These are phyloP conservation scores for Arthrobotrys megalospora DNA, from an alignment of 2,329 filamentous ascomycete species.

Conservation along the genomic window DNA sequence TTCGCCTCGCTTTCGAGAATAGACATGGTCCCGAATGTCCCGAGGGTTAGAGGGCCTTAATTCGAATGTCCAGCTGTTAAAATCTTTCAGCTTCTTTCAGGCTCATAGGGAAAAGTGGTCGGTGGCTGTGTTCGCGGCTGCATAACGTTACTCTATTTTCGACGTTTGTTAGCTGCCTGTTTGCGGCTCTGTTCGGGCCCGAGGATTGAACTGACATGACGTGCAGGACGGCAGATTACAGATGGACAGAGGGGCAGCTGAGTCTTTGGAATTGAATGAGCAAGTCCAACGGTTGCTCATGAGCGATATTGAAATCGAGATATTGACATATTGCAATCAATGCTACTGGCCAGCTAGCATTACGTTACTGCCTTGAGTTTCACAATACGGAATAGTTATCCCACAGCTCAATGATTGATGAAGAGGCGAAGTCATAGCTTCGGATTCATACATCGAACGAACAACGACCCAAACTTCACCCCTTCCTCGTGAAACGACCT, in stretches of 20 bases:
- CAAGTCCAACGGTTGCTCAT: background rate
- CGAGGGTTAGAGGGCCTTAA: background rate
- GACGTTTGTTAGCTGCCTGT: constrained; percentile 47
- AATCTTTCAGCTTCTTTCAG: background rate
- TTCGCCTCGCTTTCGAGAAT: constrained; percentile 53
- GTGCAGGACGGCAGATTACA: constrained; percentile 21
- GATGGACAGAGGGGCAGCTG: constrained; percentile 1
- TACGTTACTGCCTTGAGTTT: constrained; percentile 16
- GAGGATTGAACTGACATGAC: constrained; percentile 12
- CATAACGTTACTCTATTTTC: constrained; percentile 41
- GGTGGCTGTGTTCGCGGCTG: background rate
- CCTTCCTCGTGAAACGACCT: constrained; percentile 8
- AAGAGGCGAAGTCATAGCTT: constrained; percentile 4
- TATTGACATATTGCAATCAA: background rate
- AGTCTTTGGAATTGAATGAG: background rate
- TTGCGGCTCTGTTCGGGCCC: constrained; percentile 61
- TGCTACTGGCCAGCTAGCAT: background rate
- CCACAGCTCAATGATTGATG: background rate
- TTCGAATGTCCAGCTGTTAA: background rate
- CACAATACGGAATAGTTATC: background rate
- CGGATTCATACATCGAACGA: background rate
- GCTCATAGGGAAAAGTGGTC: background rate
- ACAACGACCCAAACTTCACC: background rate
- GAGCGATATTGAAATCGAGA: background rate
- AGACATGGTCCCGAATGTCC: background rate